phyloP scores from a whole-genome alignment of 148 eudicot genomes.

The Rhododendron kiyosumense region DNA sequence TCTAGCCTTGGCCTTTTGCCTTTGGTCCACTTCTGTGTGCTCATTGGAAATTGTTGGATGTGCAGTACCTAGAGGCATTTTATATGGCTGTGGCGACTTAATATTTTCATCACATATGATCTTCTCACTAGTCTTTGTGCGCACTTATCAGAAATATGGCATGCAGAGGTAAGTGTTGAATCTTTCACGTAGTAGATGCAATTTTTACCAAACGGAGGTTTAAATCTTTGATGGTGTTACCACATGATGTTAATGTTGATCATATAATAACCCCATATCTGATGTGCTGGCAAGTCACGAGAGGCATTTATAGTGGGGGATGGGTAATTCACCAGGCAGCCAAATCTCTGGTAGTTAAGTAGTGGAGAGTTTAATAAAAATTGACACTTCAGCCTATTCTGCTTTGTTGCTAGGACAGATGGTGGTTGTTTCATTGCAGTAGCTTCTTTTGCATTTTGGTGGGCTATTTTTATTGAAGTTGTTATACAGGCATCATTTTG shows the following conservation, averaged over 20 bases:
- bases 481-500: neutral
- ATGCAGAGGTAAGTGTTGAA: constrained; percentile 50
- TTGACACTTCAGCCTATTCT: neutral
- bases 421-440: neutral
- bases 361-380: neutral
- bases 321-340: too few species aligned
- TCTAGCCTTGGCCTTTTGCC: neutral
- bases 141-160: constrained; percentile 93
- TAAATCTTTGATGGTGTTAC: neutral
- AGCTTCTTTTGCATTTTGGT: neutral
- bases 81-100: constrained; percentile 93
- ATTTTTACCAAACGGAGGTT: neutral
- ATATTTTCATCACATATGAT: constrained; percentile 99
- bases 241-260: neutral
- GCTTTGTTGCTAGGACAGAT: neutral
- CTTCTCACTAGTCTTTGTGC: constrained; percentile 81
- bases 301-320: neutral
- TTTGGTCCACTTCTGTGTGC: neutral
- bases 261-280: neutral
- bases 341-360: neutral
- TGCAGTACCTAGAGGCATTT: constrained; percentile 85
- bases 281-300: neutral
- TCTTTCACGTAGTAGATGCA: neutral
- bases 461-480: neutral
- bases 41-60: constrained; percentile 3